A percentile compares a stretch with the other conserved stretches of the same genome.
phyloP scores from a whole-genome alignment of 208 protist species.

The Trypanosoma boissoni region DNA sequence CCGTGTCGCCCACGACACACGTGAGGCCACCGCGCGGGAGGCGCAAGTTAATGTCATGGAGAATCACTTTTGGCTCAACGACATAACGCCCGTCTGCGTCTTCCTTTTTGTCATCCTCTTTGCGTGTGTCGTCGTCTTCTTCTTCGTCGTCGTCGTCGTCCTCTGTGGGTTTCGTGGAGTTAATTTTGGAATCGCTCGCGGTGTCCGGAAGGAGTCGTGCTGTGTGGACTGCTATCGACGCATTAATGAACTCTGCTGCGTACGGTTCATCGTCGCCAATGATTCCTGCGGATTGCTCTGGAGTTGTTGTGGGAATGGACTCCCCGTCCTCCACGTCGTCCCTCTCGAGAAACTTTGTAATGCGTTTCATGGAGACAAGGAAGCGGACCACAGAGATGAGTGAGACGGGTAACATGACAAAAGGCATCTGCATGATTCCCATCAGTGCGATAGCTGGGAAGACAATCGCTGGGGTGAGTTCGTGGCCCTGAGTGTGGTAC shows the following conservation, averaged over 20 bases:
- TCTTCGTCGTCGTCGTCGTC: background rate
- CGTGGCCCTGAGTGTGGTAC: slow-evolving; percentile 30
- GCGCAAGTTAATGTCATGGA: slow-evolving; percentile 37
- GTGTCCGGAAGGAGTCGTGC: slow-evolving; percentile 15
- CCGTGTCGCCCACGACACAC: slow-evolving; percentile 67
- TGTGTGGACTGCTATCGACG: slow-evolving; percentile 10
- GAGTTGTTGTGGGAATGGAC: background rate
- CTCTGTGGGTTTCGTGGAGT: background rate
- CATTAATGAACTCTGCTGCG: slow-evolving; percentile 16
- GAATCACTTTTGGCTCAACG: slow-evolving; percentile 35
- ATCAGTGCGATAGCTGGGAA: slow-evolving; percentile 83
- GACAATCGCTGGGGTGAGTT: slow-evolving; percentile 63
- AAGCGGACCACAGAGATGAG: slow-evolving; percentile 64
- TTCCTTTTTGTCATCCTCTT: slow-evolving; percentile 8
- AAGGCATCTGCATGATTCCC: slow-evolving; percentile 67
- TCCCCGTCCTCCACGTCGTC: slow-evolving; percentile 26
- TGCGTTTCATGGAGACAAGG: slow-evolving; percentile 63
- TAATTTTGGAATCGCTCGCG: background rate
- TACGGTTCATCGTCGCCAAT: background rate
- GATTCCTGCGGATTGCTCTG: too few relatives aligned
- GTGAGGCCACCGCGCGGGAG: slow-evolving; percentile 63
- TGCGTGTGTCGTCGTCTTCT: slow-evolving; percentile 1
- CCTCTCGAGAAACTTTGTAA: slow-evolving; percentile 68
- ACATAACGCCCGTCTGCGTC: slow-evolving; percentile 25
- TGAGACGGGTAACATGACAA: slow-evolving; percentile 71